Evolutionary conservation across 331 rosid species (phyloP).

Genomic region (Quercus tomentella): DNA sequence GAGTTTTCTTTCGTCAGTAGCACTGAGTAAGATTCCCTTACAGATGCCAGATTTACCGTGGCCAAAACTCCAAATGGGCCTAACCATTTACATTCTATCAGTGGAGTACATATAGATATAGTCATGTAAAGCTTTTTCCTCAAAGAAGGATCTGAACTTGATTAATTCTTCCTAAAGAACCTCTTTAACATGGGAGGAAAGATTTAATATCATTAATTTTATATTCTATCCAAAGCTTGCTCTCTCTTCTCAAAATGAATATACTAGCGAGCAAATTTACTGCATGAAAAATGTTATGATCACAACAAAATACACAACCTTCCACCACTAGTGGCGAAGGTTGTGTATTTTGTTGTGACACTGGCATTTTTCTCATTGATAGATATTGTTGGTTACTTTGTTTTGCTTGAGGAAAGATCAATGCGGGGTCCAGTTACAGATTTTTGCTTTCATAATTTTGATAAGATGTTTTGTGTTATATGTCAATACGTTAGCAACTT

Average conservation of each 20-base stretch:
- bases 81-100: neutral
- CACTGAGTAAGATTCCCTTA: neutral
- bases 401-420: neutral
- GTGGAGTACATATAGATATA: neutral
- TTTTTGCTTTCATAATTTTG: neutral
- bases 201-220: neutral
- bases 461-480: neutral
- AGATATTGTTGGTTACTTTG: neutral
- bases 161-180: neutral
- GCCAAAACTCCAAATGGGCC: neutral
- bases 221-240: neutral
- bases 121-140: neutral
- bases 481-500: neutral
- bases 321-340: too few species aligned
- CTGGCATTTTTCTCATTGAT: neutral
- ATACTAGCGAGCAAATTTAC: neutral
- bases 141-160: neutral
- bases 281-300: neutral
- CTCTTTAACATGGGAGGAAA: neutral
- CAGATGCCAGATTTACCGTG: neutral
- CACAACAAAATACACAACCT: too few species aligned
- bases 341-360: too few species aligned
- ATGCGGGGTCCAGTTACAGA: neutral
- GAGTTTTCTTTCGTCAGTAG: neutral
- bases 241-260: neutral